phyloP scores from a whole-genome alignment of 768 basidiomycete species.

The Candolleomyces eurysporus region DNA sequence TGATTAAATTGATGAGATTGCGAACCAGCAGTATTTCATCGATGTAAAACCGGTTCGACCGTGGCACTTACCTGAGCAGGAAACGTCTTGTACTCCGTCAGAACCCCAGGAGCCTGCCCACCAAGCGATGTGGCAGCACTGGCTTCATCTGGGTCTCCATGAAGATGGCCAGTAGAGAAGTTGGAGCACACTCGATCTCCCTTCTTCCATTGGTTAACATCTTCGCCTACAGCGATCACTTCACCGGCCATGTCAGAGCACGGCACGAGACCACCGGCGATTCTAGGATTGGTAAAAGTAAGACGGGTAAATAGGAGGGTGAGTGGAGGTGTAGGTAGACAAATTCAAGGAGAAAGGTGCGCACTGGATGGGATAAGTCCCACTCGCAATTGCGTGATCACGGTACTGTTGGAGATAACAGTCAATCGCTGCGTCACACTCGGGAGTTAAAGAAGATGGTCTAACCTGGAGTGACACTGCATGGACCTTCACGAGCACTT shows the following conservation, averaged over 20 bases:
- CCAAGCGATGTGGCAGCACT: slow-evolving; percentile 37
- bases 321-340: not conserved
- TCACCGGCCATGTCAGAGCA: slow-evolving; percentile 59
- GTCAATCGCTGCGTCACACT: not conserved
- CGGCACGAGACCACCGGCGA: slow-evolving; percentile 28
- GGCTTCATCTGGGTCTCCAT: slow-evolving; percentile 38
- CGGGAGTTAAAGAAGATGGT: not conserved
- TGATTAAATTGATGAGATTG: slow-evolving; percentile 12
- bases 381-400: slow-evolving; percentile 43
- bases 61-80: slow-evolving; percentile 4
- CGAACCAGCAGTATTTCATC: not conserved
- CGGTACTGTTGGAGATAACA: slow-evolving; percentile 35
- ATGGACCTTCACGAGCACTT: slow-evolving; percentile 55
- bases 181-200: slow-evolving; percentile 59
- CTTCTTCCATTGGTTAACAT: slow-evolving; percentile 46
- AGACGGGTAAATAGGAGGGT: not conserved
- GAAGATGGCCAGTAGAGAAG: slow-evolving; percentile 47
- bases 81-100: slow-evolving; percentile 55
- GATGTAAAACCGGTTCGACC: not conserved
- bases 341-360: not conserved
- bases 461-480: slow-evolving; percentile 56
- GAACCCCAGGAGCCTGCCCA: slow-evolving; percentile 46
- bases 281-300: slow-evolving; percentile 1
- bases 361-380: slow-evolving; percentile 34
- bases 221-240: slow-evolving; percentile 44